Evolutionary conservation across 1,284 basidiomycete genomes (phyloP), one percentile per base, ranked within the genome.

Genomic region (Puccinia hordei): DNA sequence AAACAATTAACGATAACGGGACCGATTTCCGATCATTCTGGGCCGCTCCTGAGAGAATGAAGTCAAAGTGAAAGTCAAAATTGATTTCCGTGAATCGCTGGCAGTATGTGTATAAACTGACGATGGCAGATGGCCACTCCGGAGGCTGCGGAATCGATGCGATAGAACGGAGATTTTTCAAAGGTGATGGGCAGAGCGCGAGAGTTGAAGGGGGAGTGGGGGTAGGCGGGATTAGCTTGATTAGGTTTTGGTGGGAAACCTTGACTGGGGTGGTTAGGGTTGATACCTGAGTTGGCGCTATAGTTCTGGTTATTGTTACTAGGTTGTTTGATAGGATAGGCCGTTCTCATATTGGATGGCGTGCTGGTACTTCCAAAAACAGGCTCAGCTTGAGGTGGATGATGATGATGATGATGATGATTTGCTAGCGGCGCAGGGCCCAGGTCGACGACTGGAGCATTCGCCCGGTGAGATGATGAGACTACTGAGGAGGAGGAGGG

Each of bases 1-100:
- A 90, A 57, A 94, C 87, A 19, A 87, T 88, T 83, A 94, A 93
- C 22, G 86, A 85, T 38, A 92, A 84, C 15, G 86, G 85, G 82
- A 90, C 89, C 74, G 89, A 89, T 82, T 90, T 89, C 69, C 92
- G 89, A 87, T 94, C 93, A 69, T 89, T 90, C 19, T 90, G 89
- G 81, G 90, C 90, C 0, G 90, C 89, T 2, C 92, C 93, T 86
- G 93, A 27, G 30, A 73, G n/a, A 12, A 57, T 13, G 19, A 46
- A 35, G 30, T 1, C 46, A 41, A 35, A 13, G 30, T 19, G 41
- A 24, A 6, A 44, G 35, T 24, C 17, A 72, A 72, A 19, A 4
- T 59, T 33, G 10, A 27, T 30, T 8, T 44, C 6, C 9, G 61
- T 63, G 38, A 17, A 68, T 27, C 19, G 63, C 17, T 68, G n/a